These are phyloP conservation scores for Fusarium vanettenii DNA, from an alignment of 2,329 filamentous ascomycete genomes.

Conservation along the genomic window DNA sequence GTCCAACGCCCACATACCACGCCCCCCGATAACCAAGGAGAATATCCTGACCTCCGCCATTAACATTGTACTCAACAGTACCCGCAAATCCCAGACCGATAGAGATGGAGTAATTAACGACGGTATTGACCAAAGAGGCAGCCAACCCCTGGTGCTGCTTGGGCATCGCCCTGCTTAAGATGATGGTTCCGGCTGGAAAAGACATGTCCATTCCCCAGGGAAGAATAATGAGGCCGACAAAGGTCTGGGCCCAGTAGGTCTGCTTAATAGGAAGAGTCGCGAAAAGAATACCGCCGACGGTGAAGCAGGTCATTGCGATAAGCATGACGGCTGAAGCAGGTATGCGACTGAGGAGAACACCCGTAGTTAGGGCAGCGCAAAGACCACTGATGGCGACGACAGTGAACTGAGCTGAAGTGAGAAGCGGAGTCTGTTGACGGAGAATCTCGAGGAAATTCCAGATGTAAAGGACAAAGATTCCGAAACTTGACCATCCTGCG, in stretches of 20 bases:
- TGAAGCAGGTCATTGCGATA: conserved; percentile 49
- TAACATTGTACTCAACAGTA: conserved; percentile 61
- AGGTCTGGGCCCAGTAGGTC: conserved; percentile 71
- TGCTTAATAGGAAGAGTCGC: conserved; percentile 60
- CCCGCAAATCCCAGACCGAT: conserved; percentile 72
- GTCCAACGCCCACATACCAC: conserved; percentile 54
- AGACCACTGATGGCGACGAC: conserved; percentile 52
- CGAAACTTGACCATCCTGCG: conserved; percentile 62
- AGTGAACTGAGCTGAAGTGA: conserved; percentile 52
- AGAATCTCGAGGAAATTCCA: conserved; percentile 56
- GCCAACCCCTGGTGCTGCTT: conserved; percentile 54
- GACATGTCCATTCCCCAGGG: conserved; percentile 72
- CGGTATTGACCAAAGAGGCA: conserved; percentile 65
- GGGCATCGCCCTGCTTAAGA: conserved; percentile 61
- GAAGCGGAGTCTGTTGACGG: conserved; percentile 53
- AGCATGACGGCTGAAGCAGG: conserved; percentile 50
- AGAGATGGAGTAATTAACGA: conserved; percentile 73
- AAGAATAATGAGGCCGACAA: conserved; percentile 57
- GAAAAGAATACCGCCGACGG: conserved; percentile 52
- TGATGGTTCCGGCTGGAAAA: conserved; percentile 68
- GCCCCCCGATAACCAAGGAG: conserved; percentile 52
- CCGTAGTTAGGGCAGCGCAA: conserved; percentile 55
- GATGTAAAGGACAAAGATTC: conserved; percentile 60
- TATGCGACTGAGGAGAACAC: conserved; percentile 46
- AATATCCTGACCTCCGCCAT: conserved; percentile 40